These are phyloP conservation scores for Kandelia obovata DNA, from an alignment of 345 rosid genomes.

Conservation along the genomic window DNA sequence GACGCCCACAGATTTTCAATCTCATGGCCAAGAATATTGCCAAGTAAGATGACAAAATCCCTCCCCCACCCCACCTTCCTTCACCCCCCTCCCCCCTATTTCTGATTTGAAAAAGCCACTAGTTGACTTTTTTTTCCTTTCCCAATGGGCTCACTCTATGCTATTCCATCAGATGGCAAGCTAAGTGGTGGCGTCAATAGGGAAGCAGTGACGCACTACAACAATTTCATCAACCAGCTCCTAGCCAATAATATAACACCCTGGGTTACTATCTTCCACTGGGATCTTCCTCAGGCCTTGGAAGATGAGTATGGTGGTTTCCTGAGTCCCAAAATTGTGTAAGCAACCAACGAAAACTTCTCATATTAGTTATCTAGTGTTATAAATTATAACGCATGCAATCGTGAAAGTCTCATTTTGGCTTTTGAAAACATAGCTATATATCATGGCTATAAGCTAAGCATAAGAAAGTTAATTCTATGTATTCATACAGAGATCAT, in stretches of 20 bases:
- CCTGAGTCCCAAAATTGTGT: slow-evolving; percentile 12
- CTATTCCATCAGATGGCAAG: neutral
- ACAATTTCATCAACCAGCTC: slow-evolving; percentile 13
- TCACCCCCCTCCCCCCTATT: no score
- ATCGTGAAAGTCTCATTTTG: no score
- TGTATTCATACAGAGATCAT: neutral
- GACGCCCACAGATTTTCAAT: slow-evolving; percentile 30
- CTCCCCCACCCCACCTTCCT: no score
- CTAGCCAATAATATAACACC: slow-evolving; percentile 1
- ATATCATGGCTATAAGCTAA: no score
- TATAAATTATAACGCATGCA: no score
- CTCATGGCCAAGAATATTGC: slow-evolving; percentile 37
- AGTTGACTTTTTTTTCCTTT: no score
- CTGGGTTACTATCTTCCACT: slow-evolving; percentile 13
- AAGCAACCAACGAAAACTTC: neutral
- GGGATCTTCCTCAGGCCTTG: slow-evolving; percentile 16
- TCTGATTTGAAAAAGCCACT: no score
- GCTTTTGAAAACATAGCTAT: no score
- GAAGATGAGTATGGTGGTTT: slow-evolving; percentile 17
- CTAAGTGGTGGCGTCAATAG: slow-evolving; percentile 9
- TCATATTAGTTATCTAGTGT: no score
- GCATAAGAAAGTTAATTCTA: no score
- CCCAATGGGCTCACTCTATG: neutral
- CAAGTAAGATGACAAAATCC: slow-evolving; percentile 15
- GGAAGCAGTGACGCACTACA: slow-evolving; percentile 5